Conservation (phyloP, 2,329 filamentous ascomycete species). For the Exophiala aquamarina region DNA sequence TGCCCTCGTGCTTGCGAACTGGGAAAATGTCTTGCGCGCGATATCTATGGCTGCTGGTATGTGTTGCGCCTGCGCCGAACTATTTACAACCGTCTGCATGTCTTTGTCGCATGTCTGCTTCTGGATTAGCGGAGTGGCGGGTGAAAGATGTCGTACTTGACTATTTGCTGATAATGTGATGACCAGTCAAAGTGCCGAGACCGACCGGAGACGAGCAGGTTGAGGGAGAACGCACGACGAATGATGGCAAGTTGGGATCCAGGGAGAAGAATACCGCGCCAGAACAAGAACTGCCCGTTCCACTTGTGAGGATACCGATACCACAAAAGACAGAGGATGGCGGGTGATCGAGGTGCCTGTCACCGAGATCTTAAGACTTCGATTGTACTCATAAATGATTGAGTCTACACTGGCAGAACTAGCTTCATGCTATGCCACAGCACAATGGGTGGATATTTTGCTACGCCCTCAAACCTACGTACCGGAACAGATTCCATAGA, state of each 20-base stretch:
- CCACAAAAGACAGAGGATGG: conserved; percentile 11
- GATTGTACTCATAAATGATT: neutral
- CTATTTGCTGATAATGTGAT: conserved; percentile 2
- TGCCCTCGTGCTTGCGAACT: conserved; percentile 66
- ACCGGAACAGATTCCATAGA: too few relatives aligned
- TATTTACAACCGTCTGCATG: too few relatives aligned
- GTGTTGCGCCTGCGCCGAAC: conserved; percentile 31
- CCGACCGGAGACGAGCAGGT: conserved; percentile 9
- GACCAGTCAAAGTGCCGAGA: conserved; percentile 25
- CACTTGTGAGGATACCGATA: conserved; percentile 28
- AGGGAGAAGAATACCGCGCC: neutral
- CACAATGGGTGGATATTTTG: too few relatives aligned
- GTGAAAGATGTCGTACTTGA: too few relatives aligned
- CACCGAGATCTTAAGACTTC: neutral
- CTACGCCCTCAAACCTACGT: too few relatives aligned
- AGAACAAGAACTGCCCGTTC: conserved; percentile 24
- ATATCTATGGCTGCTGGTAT: conserved; percentile 65
- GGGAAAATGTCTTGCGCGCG: conserved; percentile 64
- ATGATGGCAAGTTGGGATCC: too few relatives aligned
- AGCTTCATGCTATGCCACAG: too few relatives aligned
- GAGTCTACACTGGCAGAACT: too few relatives aligned
- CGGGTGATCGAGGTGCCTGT: conserved; percentile 8
- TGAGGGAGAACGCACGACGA: neutral
- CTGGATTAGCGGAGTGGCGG: too few relatives aligned
- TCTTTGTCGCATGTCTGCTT: neutral